Base-by-base conservation (phyloP, 225 moss, liverwort and hornwort genomes). In the Straminergon stramineum region DNA sequence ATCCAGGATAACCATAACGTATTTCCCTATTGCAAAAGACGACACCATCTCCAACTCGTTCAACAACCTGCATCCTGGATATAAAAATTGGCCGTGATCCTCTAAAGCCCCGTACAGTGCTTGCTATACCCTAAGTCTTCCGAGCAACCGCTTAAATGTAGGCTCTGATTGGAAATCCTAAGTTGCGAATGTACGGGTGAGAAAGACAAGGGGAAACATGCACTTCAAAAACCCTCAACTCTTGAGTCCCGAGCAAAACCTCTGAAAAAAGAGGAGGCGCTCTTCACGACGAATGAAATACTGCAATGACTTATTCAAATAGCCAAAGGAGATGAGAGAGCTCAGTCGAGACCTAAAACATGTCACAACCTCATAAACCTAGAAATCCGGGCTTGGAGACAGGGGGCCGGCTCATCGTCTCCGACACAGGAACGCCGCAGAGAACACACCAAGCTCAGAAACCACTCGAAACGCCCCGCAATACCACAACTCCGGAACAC, bases 291-390 rank as follows among this genome's bases (percentile, higher is more conserved):
- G 17, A 51, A 70, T 22, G 52, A 77, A 83, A 83, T 23, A 87
- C 81, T 79, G 62, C 85, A 81, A 65, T 75, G 69, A 81, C 83
- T 86, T 71, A 5, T 39, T 13, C 30, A 35, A 39, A 86, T 37
- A 35, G 45, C 19, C 53, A 64, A 60, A 55, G 60, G 77, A n/a
- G 78, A 70, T 6, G 23, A 82, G 51, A 81, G 73, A 88, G 88
- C 75, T 87, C 84, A 58, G 71, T 39, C 78, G 57, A 83, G 92
- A 89, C 92, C 85, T 89, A 73, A 73, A 88, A 83, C 63, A 74
- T 60, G 75, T 89, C 67, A 58, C 74, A 86, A 76, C 82, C 64
- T 89, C 79, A 73, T 73, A 89, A 88, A 93, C 91, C 93, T 93
- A 91, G 78, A 90, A 88, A 90, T 88, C 90, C 91, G 90, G 88